Base-by-base conservation (phyloP, 176 grass and related monocot species). In the Eleusine indica region DNA sequence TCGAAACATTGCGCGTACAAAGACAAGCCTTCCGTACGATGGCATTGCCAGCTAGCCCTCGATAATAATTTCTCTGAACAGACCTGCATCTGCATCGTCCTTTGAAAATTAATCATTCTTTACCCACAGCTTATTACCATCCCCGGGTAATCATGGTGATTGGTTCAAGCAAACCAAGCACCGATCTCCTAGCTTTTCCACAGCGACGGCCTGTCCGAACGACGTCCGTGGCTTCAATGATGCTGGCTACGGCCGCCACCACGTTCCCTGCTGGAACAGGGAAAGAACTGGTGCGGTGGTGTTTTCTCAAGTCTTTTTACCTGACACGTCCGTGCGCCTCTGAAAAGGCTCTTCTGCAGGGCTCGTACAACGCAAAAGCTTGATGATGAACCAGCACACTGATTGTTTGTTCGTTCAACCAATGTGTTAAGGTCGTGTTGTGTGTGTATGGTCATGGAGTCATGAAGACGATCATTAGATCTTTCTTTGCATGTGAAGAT, bases 261-360 rank as follows among this genome's bases (percentile, higher is more conserved):
- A 7, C 3, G 41, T 43, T 7, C 41, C 41, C 41, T 21, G 17
- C 70, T 73, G 47, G 14, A 35, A 74, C 71, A 61, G 58, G 8
- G 21, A 61, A 35, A 32, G 28, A 52, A 53, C 41, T 61, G 47
- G 47, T 37, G 30, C 47, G 10, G 14, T 17, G 3, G 3, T 25
- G 25, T 25, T 25, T 25, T 25, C 25, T 25, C 3, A 3, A 17
- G 1, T 19, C 9, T 17, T 74, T 52, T 38, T 3, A 35, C 9
- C 73, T 76, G 52, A 41, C 52, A 60, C 52, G 32, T 76, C 73
- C 73, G 73, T 76, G 73, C 73, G 21, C 9, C 18, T 58, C 52
- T 76, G 73, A 58, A 76, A 53, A 37, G 18, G 30, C 70, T 48
- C 70, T 48, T 47, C 70, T 12, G n/a, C 70, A 72, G 70, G 69